These are phyloP conservation scores for Rhynchosporium graminicola DNA, from an alignment of 2,329 filamentous ascomycete species.

Conservation along the genomic window DNA sequence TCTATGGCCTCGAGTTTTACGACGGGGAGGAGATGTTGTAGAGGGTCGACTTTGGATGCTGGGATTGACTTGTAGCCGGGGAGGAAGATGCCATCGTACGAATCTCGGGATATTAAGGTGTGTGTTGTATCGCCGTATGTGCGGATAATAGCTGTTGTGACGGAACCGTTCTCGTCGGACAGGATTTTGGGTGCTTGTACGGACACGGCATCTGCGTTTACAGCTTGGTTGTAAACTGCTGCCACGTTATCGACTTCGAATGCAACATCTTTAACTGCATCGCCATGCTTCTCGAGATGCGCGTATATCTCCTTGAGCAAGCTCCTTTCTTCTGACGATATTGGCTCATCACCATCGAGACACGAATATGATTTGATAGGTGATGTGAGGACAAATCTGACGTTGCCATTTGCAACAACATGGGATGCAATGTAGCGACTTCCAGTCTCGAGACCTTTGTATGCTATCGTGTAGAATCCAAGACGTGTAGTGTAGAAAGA, in stretches of 20 bases:
- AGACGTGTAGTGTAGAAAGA: conserved; percentile 86
- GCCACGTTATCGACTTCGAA: conserved; percentile 92
- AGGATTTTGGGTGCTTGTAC: conserved; percentile 60
- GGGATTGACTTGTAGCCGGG: conserved; percentile 71
- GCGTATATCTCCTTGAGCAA: conserved; percentile 74
- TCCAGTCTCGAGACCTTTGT: conserved; percentile 85
- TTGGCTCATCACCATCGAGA: conserved; percentile 60
- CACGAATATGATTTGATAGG: conserved; percentile 66
- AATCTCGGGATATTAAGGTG: conserved; percentile 74
- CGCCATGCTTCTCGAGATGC: conserved; percentile 84
- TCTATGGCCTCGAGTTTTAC: conserved; percentile 77
- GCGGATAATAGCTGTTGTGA: conserved; percentile 76
- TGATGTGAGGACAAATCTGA: conserved; percentile 83
- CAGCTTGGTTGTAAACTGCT: conserved; percentile 74
- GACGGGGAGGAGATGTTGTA: conserved; percentile 53
- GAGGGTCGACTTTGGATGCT: conserved; percentile 41
- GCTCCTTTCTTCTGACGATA: conserved; percentile 61
- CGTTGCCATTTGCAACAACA: conserved; percentile 74
- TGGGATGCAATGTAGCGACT: conserved; percentile 80
- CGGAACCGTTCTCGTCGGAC: conserved; percentile 62
- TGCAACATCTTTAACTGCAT: conserved; percentile 92
- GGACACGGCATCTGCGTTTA: conserved; percentile 62
- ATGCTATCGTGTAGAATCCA: conserved; percentile 81
- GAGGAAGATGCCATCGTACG: conserved; percentile 76
- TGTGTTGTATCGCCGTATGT: conserved; percentile 97